Evolutionary conservation across 2,329 filamentous ascomycete species (phyloP), one percentile per base, ranked within the genome.

Genomic region (Colletotrichum chrysophilum): DNA sequence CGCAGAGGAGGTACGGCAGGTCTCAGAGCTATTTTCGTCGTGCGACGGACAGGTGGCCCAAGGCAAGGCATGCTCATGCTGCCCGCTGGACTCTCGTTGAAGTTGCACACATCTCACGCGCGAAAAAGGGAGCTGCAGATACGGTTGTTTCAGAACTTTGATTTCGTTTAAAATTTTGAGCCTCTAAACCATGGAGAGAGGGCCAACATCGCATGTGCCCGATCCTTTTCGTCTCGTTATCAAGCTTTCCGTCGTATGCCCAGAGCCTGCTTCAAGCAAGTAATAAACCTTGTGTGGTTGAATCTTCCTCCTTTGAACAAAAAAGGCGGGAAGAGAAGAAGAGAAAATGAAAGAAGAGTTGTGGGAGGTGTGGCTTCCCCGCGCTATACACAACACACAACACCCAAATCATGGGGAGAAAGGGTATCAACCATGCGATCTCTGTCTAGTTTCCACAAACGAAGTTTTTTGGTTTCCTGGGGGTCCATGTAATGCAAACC

Each of bases 351-450:
- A 48, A 48, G 43, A 12, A 48, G 12, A 48, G 43, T 21, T 21
- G 43, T 24, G 16, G 12, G 48, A 43, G 12, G 34, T 55, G 34
- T 58, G 56, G 32, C 66, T 8, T 60, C 18, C 12, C 34, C 64
- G 30, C 61, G 26, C 26, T 55, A 61, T 71, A 62, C 30, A 62
- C 68, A 75, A 66, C 43, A 21, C 43, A 48, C n/a, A 43, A 48
- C 43, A 62, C n/a, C n/a, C 24, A 61, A 71, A 69, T 38, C 71
- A 75, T 75, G 36, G 66, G 68, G 69, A 60, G 61, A 61, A 48
- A 70, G 61, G 72, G 72, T 74, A 70, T 70, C 65, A 70, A 65
- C 61, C 74, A 64, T 70, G 61, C 66, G 56, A 76, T 68, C 61
- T 76, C 55, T 56, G 67, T 65, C 67, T 76, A 75, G 56, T 70